Conservation (phyloP, 2,329 filamentous ascomycete genomes). For the Diplodia scrobiculata region DNA sequence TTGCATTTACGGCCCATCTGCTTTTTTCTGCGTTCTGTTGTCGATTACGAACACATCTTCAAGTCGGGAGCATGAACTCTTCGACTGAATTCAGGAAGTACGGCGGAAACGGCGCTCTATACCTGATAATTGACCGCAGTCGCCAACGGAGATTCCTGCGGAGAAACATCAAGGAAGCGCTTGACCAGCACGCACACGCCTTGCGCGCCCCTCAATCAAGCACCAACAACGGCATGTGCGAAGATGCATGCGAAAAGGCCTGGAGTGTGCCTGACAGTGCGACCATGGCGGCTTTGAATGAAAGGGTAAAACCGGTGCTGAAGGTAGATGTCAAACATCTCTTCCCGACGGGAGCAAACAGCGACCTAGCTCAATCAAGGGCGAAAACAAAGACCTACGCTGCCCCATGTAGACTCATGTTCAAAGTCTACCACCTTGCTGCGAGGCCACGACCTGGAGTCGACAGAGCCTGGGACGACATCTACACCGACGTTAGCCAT, state of each 20-base stretch:
- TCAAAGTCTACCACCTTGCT: constrained; percentile 33
- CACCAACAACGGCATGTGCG: neutral
- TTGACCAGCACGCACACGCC: constrained; percentile 33
- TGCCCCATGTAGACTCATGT: neutral
- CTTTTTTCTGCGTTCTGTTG: constrained; percentile 1
- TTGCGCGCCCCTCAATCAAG: constrained; percentile 20
- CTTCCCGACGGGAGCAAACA: neutral
- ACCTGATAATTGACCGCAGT: constrained; percentile 35
- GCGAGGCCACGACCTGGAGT: constrained; percentile 31
- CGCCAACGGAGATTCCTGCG: constrained; percentile 36
- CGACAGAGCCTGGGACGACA: constrained; percentile 32
- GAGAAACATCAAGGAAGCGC: constrained; percentile 35
- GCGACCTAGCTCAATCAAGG: neutral
- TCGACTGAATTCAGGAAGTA: constrained; percentile 31
- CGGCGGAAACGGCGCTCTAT: constrained; percentile 37
- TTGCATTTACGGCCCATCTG: neutral
- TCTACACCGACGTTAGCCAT: constrained; percentile 34
- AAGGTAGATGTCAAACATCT: constrained; percentile 30
- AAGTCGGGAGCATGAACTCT: constrained; percentile 36
- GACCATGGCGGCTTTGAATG: constrained; percentile 35
- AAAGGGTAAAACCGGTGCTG: constrained; percentile 30
- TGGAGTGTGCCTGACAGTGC: constrained; percentile 39
- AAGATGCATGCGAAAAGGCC: neutral
- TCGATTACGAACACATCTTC: neutral
- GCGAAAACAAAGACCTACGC: constrained; percentile 1